Conservation (phyloP, 768 basidiomycete species). For the Trametes coccinea region DNA sequence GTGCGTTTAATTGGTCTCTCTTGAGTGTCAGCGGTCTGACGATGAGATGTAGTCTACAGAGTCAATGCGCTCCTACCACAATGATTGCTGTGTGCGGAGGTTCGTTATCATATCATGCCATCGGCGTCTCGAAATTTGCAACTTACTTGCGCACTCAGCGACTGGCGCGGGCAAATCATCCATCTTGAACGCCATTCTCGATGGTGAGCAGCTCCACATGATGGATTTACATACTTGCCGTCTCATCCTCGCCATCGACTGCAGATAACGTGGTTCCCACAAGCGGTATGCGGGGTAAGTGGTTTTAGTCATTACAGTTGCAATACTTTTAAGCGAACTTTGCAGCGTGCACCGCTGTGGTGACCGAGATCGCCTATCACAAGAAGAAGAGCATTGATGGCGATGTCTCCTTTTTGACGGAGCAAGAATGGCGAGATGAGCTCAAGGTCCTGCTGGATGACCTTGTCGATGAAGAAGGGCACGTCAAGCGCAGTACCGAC, state of each 20-base stretch:
- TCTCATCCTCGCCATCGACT: not conserved
- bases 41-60: conserved; percentile 40
- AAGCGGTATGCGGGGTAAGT: conserved; percentile 60
- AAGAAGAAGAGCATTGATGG: conserved; percentile 55
- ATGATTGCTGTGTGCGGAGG: conserved; percentile 69
- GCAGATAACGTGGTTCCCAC: conserved; percentile 65
- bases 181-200: conserved; percentile 59
- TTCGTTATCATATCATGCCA: conserved; percentile 27
- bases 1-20: conserved; percentile 33
- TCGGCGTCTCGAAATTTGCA: not conserved
- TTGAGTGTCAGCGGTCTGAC: not conserved
- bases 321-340: not conserved
- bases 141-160: conserved; percentile 34
- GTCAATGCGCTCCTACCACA: conserved; percentile 53
- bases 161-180: conserved; percentile 67
- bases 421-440: conserved; percentile 58
- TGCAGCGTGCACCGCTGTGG: conserved; percentile 64
- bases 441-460: conserved; percentile 55
- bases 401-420: conserved; percentile 58
- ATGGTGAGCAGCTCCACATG: conserved; percentile 39
- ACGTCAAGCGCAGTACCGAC: conserved; percentile 52
- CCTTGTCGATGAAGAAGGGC: conserved; percentile 59
- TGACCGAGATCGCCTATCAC: conserved; percentile 62
- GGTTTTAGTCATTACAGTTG: not conserved
- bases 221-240: not conserved